phyloP scores from a whole-genome alignment of 306 rosid genomes.

The Quercus rubra region DNA sequence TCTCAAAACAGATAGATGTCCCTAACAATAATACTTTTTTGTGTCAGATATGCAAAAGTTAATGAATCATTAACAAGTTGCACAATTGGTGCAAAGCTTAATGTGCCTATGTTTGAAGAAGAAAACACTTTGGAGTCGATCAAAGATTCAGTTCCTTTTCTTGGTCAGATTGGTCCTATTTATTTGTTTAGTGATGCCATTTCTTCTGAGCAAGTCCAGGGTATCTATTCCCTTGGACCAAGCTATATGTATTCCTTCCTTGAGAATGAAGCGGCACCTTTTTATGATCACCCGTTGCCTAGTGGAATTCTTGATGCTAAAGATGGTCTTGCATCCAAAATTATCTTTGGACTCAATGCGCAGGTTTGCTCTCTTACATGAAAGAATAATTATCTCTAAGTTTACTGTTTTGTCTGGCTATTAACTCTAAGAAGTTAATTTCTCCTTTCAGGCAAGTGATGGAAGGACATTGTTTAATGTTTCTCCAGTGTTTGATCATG shows the following conservation, averaged over 20 bases:
- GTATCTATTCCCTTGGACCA: slow-evolving; percentile 91
- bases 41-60: slow-evolving; percentile 85
- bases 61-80: slow-evolving; percentile 75
- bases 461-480: slow-evolving; percentile 86
- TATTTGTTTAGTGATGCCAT: slow-evolving; percentile 83
- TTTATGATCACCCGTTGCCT: slow-evolving; percentile 60
- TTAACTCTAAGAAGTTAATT: slow-evolving; percentile 18
- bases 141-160: slow-evolving; percentile 70
- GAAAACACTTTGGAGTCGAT: slow-evolving; percentile 58
- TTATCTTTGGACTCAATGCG: slow-evolving; percentile 89
- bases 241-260: slow-evolving; percentile 96
- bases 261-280: slow-evolving; percentile 74
- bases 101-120: slow-evolving; percentile 54
- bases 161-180: slow-evolving; percentile 91
- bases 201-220: slow-evolving; percentile 84
- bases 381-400: background rate
- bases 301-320: slow-evolving; percentile 83
- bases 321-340: slow-evolving; percentile 87
- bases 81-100: slow-evolving; percentile 73
- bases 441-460: slow-evolving; percentile 73
- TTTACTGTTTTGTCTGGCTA: background rate
- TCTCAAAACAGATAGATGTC: slow-evolving; percentile 4
- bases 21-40: slow-evolving; percentile 24
- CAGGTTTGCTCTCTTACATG: slow-evolving; percentile 53
- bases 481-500: slow-evolving; percentile 64